These are phyloP conservation scores for Lactifluus volemus DNA, from an alignment of 768 basidiomycete species.

Conservation along the genomic window DNA sequence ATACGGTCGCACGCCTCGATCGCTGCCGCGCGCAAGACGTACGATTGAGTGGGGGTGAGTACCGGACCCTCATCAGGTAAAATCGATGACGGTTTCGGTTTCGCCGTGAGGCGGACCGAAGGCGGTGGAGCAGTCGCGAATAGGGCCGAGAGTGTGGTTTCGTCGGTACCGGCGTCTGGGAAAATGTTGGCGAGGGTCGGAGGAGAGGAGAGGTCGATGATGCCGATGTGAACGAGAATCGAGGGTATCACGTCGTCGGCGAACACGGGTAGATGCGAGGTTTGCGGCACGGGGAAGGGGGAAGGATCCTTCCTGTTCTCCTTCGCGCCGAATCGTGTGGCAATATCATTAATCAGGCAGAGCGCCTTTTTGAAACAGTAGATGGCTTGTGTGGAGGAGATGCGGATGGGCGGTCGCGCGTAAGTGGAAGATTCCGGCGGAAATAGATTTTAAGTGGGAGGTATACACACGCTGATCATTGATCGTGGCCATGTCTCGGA, in stretches of 20 bases:
- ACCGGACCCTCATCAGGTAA: constrained; percentile 35
- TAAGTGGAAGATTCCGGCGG: constrained; percentile 1
- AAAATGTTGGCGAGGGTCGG: constrained; percentile 39
- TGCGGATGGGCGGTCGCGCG: background rate
- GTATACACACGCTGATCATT: constrained; percentile 48
- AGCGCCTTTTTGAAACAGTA: constrained; percentile 90
- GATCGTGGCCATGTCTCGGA: constrained; percentile 67
- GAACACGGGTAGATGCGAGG: constrained; percentile 54
- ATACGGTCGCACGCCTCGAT: constrained; percentile 73
- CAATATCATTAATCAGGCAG: constrained; percentile 66
- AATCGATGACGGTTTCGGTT: constrained; percentile 15
- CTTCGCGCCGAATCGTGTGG: constrained; percentile 52
- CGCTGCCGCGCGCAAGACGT: constrained; percentile 67
- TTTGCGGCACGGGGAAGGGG: constrained; percentile 56
- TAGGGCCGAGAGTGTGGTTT: constrained; percentile 31
- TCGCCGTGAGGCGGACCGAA: constrained; percentile 16
- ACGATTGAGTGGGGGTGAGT: constrained; percentile 54
- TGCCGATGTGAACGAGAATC: constrained; percentile 66
- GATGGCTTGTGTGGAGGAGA: constrained; percentile 38
- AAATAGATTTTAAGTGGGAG: background rate
- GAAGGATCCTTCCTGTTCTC: constrained; percentile 39
- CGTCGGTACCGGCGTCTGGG: constrained; percentile 34
- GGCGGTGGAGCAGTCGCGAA: constrained; percentile 28
- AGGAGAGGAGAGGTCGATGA: constrained; percentile 53
- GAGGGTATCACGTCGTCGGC: constrained; percentile 80